Percentiles rank a stretch among this genome's conserved stretches.
phyloP scores from a whole-genome alignment of 768 basidiomycete genomes.

The Hygrophoropsis aurantiaca region DNA sequence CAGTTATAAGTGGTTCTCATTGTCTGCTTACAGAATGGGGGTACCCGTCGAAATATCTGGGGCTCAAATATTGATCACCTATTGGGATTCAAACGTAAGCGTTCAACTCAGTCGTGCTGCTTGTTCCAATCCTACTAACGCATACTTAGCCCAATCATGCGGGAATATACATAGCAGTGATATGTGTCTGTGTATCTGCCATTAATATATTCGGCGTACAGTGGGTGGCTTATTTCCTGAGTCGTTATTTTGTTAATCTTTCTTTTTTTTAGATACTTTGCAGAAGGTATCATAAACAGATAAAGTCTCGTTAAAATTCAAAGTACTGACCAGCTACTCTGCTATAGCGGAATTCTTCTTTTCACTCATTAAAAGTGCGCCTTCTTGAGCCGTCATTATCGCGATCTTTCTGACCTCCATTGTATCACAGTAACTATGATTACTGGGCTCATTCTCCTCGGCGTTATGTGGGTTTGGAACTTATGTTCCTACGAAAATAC shows the following conservation, averaged over 20 bases:
- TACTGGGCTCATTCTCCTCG: constrained; percentile 56
- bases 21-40: too few species aligned
- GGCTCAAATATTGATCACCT: too few species aligned
- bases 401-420: neutral
- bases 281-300: constrained; percentile 62
- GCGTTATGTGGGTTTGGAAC: constrained; percentile 36
- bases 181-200: constrained; percentile 55
- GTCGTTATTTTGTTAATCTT: too few species aligned
- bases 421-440: constrained; percentile 50
- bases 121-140: too few species aligned
- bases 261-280: constrained; percentile 57
- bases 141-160: constrained; percentile 53
- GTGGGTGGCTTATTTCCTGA: too few species aligned
- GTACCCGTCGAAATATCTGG: too few species aligned
- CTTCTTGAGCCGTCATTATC: neutral
- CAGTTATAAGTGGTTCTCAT: too few species aligned
- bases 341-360: constrained; percentile 62
- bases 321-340: too few species aligned
- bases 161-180: constrained; percentile 55
- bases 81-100: too few species aligned
- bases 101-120: too few species aligned
- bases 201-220: constrained; percentile 73
- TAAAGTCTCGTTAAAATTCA: too few species aligned
- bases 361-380: constrained; percentile 62
- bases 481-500: too few species aligned